phyloP scores from a whole-genome alignment of 176 grass and related monocot genomes.

The Juncus effusus region DNA sequence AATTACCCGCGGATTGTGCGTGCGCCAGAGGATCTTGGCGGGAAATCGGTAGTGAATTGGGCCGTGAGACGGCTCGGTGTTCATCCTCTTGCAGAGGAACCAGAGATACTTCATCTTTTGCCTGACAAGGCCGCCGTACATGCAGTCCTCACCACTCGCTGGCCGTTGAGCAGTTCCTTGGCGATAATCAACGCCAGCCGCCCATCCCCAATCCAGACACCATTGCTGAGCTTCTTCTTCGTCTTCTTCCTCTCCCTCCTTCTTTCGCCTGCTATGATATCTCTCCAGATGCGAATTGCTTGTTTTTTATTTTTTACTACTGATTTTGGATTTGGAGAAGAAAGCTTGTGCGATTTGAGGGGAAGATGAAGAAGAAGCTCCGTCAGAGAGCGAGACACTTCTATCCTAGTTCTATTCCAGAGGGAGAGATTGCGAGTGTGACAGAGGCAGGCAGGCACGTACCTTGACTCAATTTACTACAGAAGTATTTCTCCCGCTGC shows the following conservation, averaged over 20 bases:
- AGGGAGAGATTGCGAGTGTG: too few species aligned
- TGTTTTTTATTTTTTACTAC: too few species aligned
- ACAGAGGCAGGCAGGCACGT: too few species aligned
- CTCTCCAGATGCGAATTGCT: too few species aligned
- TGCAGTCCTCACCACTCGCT: conserved; percentile 35
- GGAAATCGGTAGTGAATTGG: conserved; percentile 47
- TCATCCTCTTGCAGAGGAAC: conserved; percentile 49
- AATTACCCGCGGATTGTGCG: conserved; percentile 33
- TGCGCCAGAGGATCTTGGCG: conserved; percentile 52
- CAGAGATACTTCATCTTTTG: conserved; percentile 51
- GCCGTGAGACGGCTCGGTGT: conserved; percentile 44
- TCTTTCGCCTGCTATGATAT: neutral
- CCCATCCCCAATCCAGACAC: conserved; percentile 36
- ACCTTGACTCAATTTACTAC: too few species aligned
- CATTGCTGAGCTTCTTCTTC: conserved; percentile 13
- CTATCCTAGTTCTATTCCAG: too few species aligned
- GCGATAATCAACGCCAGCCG: conserved; percentile 31
- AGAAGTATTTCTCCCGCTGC: too few species aligned
- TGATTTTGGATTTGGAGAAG: too few species aligned
- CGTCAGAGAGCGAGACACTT: too few species aligned
- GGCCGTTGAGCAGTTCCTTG: conserved; percentile 38
- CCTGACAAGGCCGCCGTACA: conserved; percentile 31
- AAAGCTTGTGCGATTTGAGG: too few species aligned
- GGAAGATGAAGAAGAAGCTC: too few species aligned
- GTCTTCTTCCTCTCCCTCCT: neutral